Evolutionary conservation across 2,329 filamentous ascomycete genomes (phyloP).

Genomic region (Clonostachys rhizophaga): DNA sequence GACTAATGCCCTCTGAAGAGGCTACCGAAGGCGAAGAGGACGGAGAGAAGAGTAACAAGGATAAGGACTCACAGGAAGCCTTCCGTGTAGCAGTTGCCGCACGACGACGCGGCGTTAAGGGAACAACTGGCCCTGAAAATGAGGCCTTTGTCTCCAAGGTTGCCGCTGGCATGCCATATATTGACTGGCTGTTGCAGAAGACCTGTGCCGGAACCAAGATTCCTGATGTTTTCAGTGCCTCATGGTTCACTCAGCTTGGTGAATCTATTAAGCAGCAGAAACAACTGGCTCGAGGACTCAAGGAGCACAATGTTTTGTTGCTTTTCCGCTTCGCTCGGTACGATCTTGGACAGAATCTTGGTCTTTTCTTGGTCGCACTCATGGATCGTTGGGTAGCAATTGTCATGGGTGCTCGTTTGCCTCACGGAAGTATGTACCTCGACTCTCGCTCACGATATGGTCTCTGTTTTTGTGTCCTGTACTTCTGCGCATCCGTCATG

Average conservation of each 20-base stretch:
- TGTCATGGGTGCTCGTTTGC: constrained; percentile 20
- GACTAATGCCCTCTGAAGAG: constrained; percentile 6
- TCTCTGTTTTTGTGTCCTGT: constrained; percentile 29
- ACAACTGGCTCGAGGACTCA: constrained; percentile 24
- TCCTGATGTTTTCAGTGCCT: constrained; percentile 20
- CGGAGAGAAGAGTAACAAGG: constrained; percentile 5
- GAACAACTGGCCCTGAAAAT: neutral
- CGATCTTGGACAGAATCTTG: constrained; percentile 27
- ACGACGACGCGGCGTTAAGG: constrained; percentile 6
- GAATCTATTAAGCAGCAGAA: constrained; percentile 24
- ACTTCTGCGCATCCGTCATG: constrained; percentile 31
- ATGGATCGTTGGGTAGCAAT: constrained; percentile 31
- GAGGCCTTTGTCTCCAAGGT: constrained; percentile 9
- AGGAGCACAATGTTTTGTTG: constrained; percentile 29
- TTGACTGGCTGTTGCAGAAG: constrained; percentile 27
- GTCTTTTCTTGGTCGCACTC: constrained; percentile 28
- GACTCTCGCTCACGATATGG: constrained; percentile 22
- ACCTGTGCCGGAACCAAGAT: constrained; percentile 15
- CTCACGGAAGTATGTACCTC: constrained; percentile 18
- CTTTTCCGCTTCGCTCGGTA: constrained; percentile 26
- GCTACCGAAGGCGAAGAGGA: constrained; percentile 1
- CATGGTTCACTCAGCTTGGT: constrained; percentile 26
- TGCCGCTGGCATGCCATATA: constrained; percentile 20
- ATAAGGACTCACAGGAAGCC: constrained; percentile 12
- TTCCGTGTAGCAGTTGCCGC: constrained; percentile 28